Evolutionary conservation across 2,329 filamentous ascomycete genomes (phyloP).

Genomic region (Penicillium sp.): DNA sequence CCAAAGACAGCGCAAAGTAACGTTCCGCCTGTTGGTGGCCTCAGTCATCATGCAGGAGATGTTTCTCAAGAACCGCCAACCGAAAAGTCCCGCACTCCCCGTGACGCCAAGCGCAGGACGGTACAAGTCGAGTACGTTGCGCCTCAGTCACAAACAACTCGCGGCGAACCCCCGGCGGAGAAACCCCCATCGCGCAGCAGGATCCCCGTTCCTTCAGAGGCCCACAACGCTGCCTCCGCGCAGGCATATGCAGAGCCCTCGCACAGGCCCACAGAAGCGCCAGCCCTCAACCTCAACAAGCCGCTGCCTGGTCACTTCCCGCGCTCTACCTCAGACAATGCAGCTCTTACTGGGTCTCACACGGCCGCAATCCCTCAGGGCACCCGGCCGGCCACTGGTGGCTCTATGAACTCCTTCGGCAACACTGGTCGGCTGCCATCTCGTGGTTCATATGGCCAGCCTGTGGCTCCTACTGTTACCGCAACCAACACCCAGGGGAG

Average conservation of each 20-base stretch:
- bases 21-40: conserved; percentile 56
- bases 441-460: conserved; percentile 82
- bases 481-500: conserved; percentile 86
- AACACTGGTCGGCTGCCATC: conserved; percentile 66
- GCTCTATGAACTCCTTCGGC: conserved; percentile 68
- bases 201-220: conserved; percentile 7
- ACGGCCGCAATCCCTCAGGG: conserved; percentile 44
- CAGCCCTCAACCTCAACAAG: conserved; percentile 25
- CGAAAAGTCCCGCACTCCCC: conserved; percentile 64
- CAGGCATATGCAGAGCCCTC: conserved; percentile 10
- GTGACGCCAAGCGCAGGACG: conserved; percentile 88
- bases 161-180: conserved; percentile 55
- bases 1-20: conserved; percentile 63
- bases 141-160: conserved; percentile 79
- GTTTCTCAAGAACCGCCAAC: conserved; percentile 67
- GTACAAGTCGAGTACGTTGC: conserved; percentile 98
- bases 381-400: conserved; percentile 75
- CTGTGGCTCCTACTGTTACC: conserved; percentile 81
- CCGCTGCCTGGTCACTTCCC: conserved; percentile 54
- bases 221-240: conserved; percentile 3
- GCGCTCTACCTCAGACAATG: conserved; percentile 60
- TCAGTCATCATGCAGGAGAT: conserved; percentile 72
- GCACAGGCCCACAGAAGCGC: conserved; percentile 4
- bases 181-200: conserved; percentile 19
- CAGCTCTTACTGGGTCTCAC: conserved; percentile 51